Evolutionary conservation across 257 asterid species (phyloP), one percentile per base, ranked within the genome.

Genomic region (Ophiorrhiza pumila): DNA sequence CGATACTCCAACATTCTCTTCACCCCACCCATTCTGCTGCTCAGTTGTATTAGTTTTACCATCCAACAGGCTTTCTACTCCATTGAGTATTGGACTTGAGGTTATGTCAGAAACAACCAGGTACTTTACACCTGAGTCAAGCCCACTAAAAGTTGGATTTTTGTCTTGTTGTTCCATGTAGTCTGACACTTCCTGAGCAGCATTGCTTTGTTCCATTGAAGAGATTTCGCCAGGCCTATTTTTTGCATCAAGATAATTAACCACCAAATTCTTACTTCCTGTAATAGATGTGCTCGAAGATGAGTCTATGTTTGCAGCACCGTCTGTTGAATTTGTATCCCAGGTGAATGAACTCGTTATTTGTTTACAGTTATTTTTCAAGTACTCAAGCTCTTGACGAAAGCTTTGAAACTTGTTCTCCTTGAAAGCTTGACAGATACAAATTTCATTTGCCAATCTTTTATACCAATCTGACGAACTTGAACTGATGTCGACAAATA

Each of bases 401-500:
- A 80, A 80, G 66, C 81, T 80, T 27, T 37, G 81, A 73, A 59
- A 62, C 41, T 73, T 80, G 32, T 70, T 49, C 50, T 55, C 69
- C 62, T 65, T 64, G 62, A 69, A 58, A 73, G 66, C 49, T 35
- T 46, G 69, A 72, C 76, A 80, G 41, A 41, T 27, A 41, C 74
- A 50, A 43, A 23, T 49, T 56, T 74, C 78, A 29, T 76, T 73
- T 64, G 57, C 74, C 71, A 73, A 69, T 69, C 77, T 77, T 43
- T 39, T 77, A 77, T 34, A 65, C 71, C 72, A 65, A 55, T 80
- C 79, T 39, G 71, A 34, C 45, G 49, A 47, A 65, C 77, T 46
- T 11, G 84, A 80, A 61, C 74, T 57, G 72, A 80, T 68, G 72
- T 80, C 84, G n/a, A 80, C 79, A 43, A 64, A 31, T 62, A 80